Percentiles rank a stretch among this genome's conserved stretches.
Conservation (phyloP, 2,329 filamentous ascomycete species). For the Botrytis elliptica region DNA sequence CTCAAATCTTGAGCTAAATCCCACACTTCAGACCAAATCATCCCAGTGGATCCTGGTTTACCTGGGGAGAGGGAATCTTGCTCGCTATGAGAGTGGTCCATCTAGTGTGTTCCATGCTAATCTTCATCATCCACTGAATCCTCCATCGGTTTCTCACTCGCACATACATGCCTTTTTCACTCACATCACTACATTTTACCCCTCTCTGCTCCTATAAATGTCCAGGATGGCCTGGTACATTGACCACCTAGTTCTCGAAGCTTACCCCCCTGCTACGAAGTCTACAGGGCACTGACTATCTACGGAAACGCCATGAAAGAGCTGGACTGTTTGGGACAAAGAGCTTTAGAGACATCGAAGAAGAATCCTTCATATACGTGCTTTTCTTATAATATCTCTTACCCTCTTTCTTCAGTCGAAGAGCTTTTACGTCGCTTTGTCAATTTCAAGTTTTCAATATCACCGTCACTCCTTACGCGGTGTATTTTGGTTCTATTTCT, state of each 20-base stretch:
- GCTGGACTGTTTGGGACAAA: conserved; percentile 14
- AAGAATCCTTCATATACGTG: neutral
- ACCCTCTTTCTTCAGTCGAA: neutral
- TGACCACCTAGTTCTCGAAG: neutral
- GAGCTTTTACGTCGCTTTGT: conserved; percentile 13
- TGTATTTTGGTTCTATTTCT: conserved; percentile 23
- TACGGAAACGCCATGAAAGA: neutral
- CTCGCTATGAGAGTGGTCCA: neutral
- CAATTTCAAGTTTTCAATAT: neutral
- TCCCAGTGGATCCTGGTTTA: conserved; percentile 8
- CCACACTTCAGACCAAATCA: conserved; percentile 9
- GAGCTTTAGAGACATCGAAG: neutral
- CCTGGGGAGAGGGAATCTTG: neutral
- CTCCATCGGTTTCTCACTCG: neutral
- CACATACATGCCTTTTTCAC: neutral
- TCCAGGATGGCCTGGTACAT: conserved; percentile 1
- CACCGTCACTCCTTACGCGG: conserved; percentile 40
- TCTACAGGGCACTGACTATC: conserved; percentile 11
- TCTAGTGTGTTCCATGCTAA: conserved; percentile 4
- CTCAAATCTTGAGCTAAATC: neutral
- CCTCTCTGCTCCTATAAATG: neutral
- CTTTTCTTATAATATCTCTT: conserved; percentile 18
- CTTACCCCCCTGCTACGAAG: conserved; percentile 6
- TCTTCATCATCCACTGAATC: conserved; percentile 7
- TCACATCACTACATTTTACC: neutral